Evolutionary conservation across 768 basidiomycete genomes (phyloP), one percentile per base, ranked within the genome.

Genomic region (Pluteus cervinus): DNA sequence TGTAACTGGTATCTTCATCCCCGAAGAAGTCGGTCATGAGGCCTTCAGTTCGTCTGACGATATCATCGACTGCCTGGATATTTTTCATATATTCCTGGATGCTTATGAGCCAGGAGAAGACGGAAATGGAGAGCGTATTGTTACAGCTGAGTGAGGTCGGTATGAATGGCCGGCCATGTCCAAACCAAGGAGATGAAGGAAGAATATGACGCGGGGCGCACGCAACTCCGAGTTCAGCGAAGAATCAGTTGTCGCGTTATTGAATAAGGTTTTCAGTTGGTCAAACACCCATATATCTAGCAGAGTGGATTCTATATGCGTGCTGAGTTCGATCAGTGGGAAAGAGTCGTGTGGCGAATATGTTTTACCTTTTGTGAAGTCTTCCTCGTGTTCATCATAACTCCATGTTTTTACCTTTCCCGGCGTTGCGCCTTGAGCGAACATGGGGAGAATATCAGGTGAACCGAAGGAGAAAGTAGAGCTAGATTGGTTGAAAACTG

Each of bases 161-260:
- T 90, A 89, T 1, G 86, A 79, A 47, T 92, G 89, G 0, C 89
- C 89, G 0, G 89, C 89, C 3, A 85, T 89, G 54, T 92, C 89
- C 21, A 91, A 55, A 0, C 89, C 89, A 1, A 91, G 67, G 2
- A 92, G 69, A 55, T 92, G 89, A 4, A 91, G 60, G 54, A 92
- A 91, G 54, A 91, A 84, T 12, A 91, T 69, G 1, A 77, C 74
- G 50, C 81, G 76, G 17, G 73, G 68, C 3, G 66, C 61, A 10
- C 66, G 71, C 11, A 91, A 59, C 46, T 79, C 61, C 0, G 59
- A 44, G 42, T 79, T 52, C 7, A 90, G 58, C 2, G 37, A 47
- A 1, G 61, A 30, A 47, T 86, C 67, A 2, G 50, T 50, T 1
- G 81, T 77, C 0, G 86, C 80, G 43, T 86, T 86, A 37, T 55